Base-by-base conservation (phyloP, 768 basidiomycete species). In the Leccinum ochraceum region DNA sequence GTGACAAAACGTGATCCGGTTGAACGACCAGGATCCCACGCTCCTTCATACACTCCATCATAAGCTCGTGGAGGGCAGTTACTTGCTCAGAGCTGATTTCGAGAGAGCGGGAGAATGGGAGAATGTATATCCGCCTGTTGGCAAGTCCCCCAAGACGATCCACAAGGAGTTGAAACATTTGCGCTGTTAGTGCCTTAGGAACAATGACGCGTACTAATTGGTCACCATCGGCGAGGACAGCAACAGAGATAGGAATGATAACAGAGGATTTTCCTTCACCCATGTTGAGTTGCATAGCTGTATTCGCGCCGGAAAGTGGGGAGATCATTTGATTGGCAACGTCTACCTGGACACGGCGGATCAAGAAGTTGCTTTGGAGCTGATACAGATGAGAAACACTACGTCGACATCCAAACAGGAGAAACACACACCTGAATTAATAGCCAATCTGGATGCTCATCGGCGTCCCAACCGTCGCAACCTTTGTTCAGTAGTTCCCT, bases 211-310 rank as follows among this genome's bases (percentile, higher is more conserved):
- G 78, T 42, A 78, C 79, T 1, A 85, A 67, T 36, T 71, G 76
- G 1, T 71, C 16, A 1, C 80, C 77, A 63, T 85, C 72, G 0
- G 84, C 79, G 16, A 85, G 73, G 5, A 66, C 65, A 5, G 75
- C 65, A 0, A 73, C 71, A 3, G 76, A 68, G 32, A 83, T 70
- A 0, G 84, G 84, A 3, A 84, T 74, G 22, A 85, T 78, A 1
- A 77, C 77, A 0, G 77, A 79, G 1, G 78, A 76, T 60, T 85
- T 86, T 1, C 83, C 84, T 59, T 85, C 83, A 1, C 83, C 83
- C 83, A 85, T 86, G 51, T 85, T 83, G 14, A 85, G 77, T 44
- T 85, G 83, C 28, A 81, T 70, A 7, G 75, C 66, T 0, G 78
- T 77, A 50, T 80, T 85, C 8, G 61, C 13, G 2, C 61, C 59